Evolutionary conservation across 345 rosid species (phyloP), one percentile per base, ranked within the genome.

Genomic region (Bretschneidera sinensis): DNA sequence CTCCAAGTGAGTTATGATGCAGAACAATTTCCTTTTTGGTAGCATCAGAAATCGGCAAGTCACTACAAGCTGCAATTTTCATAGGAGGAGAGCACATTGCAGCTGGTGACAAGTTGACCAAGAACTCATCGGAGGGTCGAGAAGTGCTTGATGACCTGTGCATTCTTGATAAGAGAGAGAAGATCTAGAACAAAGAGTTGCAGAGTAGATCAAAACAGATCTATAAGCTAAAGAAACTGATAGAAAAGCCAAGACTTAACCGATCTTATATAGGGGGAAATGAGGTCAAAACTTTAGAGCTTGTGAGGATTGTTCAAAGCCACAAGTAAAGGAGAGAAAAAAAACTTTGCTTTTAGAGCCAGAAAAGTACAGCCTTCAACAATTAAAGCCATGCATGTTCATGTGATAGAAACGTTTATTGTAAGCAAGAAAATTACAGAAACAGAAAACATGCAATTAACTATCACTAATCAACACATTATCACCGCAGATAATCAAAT

Each of bases 121-220:
- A 48, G 61, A 66, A 76, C 76, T 85, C 85, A 3, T 81, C 83
- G 1, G 85, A 76, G 55, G 69, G 60, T 17, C 86, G 69, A 0
- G 62, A 61, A 52, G 58, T 53, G 59, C 79, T 65, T 0, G 74
- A 66, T 0, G 75, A 21, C 47, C 94, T 69, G 1, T 85, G 80
- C 95, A 87, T 82, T 31, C 24, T 21, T 14, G 22, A 24, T 23
- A 5, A 15, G 24, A 0, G 2, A 21, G 24, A 31, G 2, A 0
- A 61, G 10, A 9, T n/a, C 23, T n/a, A 25, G 15, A 3, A 51
- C 10, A 8, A 48, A 48, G 60, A 52, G 49, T 60, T 17, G 54
- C 20, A 59, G 48, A 22, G 6, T 33, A 39, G 45, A 39, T 39
- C 9, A n/a, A 39, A 39, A 14, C 16, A 14, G 45, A 14, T n/a